These are phyloP conservation scores for Pholiota adiposa DNA, from an alignment of 1,284 basidiomycete species.

Conservation along the genomic window DNA sequence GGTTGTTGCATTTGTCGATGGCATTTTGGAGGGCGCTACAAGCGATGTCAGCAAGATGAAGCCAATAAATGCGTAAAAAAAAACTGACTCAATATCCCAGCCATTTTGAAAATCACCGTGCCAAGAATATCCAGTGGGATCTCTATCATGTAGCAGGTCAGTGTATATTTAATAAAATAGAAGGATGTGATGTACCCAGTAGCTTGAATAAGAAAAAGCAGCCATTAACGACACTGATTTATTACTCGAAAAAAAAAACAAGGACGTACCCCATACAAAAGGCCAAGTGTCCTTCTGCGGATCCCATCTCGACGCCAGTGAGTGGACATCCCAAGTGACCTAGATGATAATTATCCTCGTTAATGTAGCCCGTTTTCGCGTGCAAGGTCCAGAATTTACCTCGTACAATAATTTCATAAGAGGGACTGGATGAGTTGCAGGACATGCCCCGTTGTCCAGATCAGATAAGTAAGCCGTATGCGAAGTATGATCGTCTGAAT, in stretches of 20 bases:
- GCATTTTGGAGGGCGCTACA: slow-evolving; percentile 44
- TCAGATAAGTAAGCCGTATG: slow-evolving; percentile 47
- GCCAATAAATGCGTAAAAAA: no score
- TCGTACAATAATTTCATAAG: slow-evolving; percentile 55
- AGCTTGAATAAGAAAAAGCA: no score
- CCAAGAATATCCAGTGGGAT: slow-evolving; percentile 50
- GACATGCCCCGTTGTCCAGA: slow-evolving; percentile 51
- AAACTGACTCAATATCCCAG: slow-evolving; percentile 35
- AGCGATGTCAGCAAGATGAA: no score
- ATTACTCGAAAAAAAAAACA: no score
- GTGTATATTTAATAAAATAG: background rate
- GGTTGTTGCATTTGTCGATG: slow-evolving; percentile 52
- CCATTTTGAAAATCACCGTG: slow-evolving; percentile 55
- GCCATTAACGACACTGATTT: no score
- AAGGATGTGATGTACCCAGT: slow-evolving; percentile 35
- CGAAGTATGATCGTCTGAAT: slow-evolving; percentile 45
- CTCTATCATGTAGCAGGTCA: slow-evolving; percentile 27
- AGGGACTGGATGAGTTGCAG: slow-evolving; percentile 45
- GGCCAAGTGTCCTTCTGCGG: slow-evolving; percentile 41
- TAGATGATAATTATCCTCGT: slow-evolving; percentile 13
- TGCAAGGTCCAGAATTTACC: slow-evolving; percentile 24
- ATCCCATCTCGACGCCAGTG: slow-evolving; percentile 40
- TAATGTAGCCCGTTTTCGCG: background rate
- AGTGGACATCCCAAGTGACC: slow-evolving; percentile 46
- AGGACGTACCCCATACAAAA: slow-evolving; percentile 42